phyloP scores from a whole-genome alignment of 495 filamentous ascomycete species.

The Neurospora sp. region DNA sequence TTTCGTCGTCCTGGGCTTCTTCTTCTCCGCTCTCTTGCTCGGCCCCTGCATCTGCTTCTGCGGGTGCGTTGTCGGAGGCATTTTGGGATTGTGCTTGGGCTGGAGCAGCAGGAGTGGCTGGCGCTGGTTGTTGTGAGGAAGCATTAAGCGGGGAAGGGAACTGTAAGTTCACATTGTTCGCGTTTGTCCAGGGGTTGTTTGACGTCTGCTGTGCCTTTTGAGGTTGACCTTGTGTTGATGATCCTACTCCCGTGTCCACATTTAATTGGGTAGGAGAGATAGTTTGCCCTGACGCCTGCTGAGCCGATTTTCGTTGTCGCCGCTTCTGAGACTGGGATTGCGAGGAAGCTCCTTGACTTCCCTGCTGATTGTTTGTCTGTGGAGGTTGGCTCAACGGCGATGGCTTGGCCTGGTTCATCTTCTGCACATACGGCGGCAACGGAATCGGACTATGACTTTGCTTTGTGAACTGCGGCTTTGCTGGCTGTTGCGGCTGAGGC shows the following conservation, averaged over 20 bases:
- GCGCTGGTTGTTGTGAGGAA: background rate
- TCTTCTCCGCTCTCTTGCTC: background rate
- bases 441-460: conserved; percentile 27
- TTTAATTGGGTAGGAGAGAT: background rate
- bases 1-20: background rate
- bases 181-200: background rate
- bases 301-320: background rate
- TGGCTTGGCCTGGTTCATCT: conserved; percentile 7
- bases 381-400: conserved; percentile 8
- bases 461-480: conserved; percentile 10
- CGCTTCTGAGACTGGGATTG: background rate
- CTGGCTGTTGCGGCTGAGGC: background rate
- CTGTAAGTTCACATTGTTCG: background rate
- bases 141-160: background rate
- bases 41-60: background rate
- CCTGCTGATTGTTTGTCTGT: background rate
- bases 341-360: background rate
- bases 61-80: background rate
- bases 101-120: background rate
- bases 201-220: background rate
- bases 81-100: background rate
- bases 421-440: conserved; percentile 19
- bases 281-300: background rate
- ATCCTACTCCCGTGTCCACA: background rate
- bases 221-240: background rate